Percentiles rank a stretch among this genome's conserved stretches.
These are phyloP conservation scores for Skeletonema marinoi DNA, from an alignment of 108 stramenopile species.

Conservation along the genomic window DNA sequence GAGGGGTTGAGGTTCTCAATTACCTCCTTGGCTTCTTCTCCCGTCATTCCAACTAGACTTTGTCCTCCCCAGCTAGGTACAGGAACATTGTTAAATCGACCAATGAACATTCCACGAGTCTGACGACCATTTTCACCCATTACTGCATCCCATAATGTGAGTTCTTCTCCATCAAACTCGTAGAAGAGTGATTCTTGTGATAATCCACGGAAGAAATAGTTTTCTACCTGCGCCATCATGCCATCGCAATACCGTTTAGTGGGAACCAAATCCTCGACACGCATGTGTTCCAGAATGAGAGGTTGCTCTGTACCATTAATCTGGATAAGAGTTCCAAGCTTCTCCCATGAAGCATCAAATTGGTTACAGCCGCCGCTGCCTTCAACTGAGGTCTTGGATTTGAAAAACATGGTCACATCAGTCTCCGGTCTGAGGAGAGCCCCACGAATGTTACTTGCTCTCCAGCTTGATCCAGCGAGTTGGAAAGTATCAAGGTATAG, in stretches of 20 bases:
- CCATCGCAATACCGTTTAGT: neutral
- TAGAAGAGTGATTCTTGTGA: neutral
- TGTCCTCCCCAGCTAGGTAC: neutral
- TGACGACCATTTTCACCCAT: neutral
- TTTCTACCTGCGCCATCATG: neutral
- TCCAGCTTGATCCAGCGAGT: neutral
- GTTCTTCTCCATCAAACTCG: neutral
- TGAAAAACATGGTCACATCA: neutral
- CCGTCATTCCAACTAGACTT: slow-evolving; percentile 31
- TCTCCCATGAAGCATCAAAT: neutral
- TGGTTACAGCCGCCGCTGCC: neutral
- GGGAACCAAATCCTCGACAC: neutral
- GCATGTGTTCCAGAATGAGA: neutral
- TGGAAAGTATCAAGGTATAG: neutral
- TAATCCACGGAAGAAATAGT: neutral
- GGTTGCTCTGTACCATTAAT: neutral
- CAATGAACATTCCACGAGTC: neutral
- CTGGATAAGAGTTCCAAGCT: too few relatives aligned
- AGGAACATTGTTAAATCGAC: neutral
- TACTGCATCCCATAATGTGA: neutral
- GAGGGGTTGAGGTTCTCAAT: neutral
- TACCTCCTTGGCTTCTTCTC: slow-evolving; percentile 35
- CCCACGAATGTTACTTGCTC: neutral
- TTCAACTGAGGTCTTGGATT: neutral
- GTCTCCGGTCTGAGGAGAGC: neutral